Evolutionary conservation across 768 basidiomycete species (phyloP).

Genomic region (Mycena amicta): DNA sequence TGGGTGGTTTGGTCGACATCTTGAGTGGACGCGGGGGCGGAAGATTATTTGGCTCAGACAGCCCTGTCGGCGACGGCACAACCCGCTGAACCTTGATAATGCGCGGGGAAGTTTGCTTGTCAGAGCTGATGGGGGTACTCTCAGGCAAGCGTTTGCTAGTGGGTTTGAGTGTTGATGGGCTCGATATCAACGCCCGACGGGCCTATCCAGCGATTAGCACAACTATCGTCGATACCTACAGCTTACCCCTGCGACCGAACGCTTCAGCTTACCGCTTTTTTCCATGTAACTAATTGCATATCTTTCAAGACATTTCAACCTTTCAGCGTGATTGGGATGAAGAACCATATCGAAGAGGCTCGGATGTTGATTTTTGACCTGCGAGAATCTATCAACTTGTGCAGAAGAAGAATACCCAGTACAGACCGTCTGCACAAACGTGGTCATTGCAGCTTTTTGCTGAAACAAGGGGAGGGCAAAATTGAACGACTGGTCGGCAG

Average conservation of each 20-base stretch:
- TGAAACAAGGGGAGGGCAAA: neutral
- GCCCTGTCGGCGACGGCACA: too few species aligned
- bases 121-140: neutral
- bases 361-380: neutral
- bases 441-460: neutral
- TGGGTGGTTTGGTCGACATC: too few species aligned
- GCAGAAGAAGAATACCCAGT: neutral
- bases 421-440: neutral
- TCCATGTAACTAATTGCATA: neutral
- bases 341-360: neutral
- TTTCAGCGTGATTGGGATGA: neutral
- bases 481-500: neutral
- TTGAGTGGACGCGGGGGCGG: too few species aligned
- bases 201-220: neutral
- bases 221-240: neutral
- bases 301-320: neutral
- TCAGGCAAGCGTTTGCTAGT: neutral
- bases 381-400: neutral
- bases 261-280: neutral
- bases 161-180: too few species aligned
- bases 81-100: too few species aligned
- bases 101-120: too few species aligned
- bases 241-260: neutral
- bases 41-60: too few species aligned
- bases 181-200: neutral